These are phyloP conservation scores for Cryptosporidium canis DNA, from an alignment of 169 alveolate species.

Conservation along the genomic window DNA sequence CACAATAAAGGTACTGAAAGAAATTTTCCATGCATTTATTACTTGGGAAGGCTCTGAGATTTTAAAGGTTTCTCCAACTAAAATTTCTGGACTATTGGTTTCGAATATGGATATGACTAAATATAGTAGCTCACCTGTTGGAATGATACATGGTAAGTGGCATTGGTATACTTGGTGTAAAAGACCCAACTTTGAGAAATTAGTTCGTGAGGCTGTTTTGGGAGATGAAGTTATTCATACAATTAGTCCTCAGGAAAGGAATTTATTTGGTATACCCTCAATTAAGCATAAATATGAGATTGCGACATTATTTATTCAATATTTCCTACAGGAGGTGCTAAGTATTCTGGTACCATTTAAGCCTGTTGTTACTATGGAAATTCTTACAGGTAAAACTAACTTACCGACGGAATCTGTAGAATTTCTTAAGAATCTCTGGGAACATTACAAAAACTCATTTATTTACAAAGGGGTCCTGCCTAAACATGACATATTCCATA, in stretches of 20 bases:
- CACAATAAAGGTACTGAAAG: neutral
- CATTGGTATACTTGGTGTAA: constrained; percentile 62
- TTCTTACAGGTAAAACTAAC: constrained; percentile 2
- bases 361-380: neutral
- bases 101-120: neutral
- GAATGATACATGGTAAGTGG: constrained; percentile 10
- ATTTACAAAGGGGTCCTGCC: constrained; percentile 13
- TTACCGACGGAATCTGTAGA: constrained; percentile 3
- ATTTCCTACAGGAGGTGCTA: constrained; percentile 37
- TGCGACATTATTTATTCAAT: constrained; percentile 28
- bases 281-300: constrained; percentile 17
- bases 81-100: neutral
- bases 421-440: constrained; percentile 8
- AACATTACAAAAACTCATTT: constrained; percentile 30
- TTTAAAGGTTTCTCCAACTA: neutral
- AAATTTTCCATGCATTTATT: constrained; percentile 20
- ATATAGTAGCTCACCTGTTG: constrained; percentile 31
- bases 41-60: constrained; percentile 22
- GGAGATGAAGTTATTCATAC: constrained; percentile 33
- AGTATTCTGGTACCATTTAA: constrained; percentile 22
- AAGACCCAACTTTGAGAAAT: constrained; percentile 1
- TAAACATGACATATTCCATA: constrained; percentile 20
- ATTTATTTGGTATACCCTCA: neutral
- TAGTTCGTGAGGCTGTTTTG: constrained; percentile 1
- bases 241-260: constrained; percentile 6